These are phyloP conservation scores for Coprinopsis sp. DNA, from an alignment of 768 basidiomycete genomes.

Conservation along the genomic window DNA sequence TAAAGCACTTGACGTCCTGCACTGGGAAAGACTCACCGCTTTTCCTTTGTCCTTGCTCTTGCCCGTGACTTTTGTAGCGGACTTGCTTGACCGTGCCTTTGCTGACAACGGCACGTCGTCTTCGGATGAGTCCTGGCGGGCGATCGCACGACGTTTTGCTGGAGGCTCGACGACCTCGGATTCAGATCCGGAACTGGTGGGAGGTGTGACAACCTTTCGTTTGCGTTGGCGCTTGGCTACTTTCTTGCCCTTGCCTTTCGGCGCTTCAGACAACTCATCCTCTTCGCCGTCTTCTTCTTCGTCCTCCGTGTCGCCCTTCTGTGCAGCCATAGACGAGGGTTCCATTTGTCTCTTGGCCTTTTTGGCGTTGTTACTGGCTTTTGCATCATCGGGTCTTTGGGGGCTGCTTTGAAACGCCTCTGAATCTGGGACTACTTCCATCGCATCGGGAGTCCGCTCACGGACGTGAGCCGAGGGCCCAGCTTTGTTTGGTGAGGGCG, in stretches of 20 bases:
- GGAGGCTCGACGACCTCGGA: no score
- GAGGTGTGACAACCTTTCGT: no score
- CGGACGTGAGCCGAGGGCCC: background rate
- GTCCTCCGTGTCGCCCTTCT: background rate
- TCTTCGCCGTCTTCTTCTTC: background rate
- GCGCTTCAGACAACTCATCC: no score
- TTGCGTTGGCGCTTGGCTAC: no score
- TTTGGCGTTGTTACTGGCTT: no score
- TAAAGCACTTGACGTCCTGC: no score
- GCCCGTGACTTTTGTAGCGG: slow-evolving; percentile 9
- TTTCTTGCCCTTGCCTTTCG: no score
- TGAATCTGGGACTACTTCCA: slow-evolving; percentile 61
- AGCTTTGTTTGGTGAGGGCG: background rate
- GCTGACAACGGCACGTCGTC: slow-evolving; percentile 40
- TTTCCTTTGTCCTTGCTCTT: slow-evolving; percentile 18
- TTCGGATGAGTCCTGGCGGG: background rate
- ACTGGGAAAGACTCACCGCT: no score
- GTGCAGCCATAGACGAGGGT: background rate
- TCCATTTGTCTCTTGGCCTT: no score
- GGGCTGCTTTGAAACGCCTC: slow-evolving; percentile 40
- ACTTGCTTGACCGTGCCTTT: background rate
- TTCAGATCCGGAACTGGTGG: no score
- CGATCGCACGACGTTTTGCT: background rate
- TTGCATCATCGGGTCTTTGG: background rate
- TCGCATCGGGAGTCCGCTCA: slow-evolving; percentile 23